Evolutionary conservation across 768 basidiomycete genomes (phyloP).

Genomic region (Collybia sp.): DNA sequence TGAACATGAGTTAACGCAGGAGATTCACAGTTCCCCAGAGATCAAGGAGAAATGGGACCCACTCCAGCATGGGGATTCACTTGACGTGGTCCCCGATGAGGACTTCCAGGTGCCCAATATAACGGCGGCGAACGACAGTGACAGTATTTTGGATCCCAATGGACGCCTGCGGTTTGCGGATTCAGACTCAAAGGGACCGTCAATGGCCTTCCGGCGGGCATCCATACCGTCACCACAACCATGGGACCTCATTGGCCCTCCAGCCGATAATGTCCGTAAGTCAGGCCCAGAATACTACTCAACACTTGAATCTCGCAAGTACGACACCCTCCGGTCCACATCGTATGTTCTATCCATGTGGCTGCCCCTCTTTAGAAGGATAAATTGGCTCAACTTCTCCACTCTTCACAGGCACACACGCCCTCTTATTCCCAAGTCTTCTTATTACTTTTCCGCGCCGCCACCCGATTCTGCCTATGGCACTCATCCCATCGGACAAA

Average conservation of each 20-base stretch:
- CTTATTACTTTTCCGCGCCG: slow-evolving; percentile 84
- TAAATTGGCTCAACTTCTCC: slow-evolving; percentile 4
- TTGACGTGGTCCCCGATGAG: not conserved
- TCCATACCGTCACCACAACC: slow-evolving; percentile 55
- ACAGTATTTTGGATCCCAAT: slow-evolving; percentile 18
- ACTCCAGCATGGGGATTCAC: not conserved
- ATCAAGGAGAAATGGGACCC: not conserved
- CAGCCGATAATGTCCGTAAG: slow-evolving; percentile 33
- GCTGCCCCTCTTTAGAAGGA: slow-evolving; percentile 4
- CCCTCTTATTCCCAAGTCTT: slow-evolving; percentile 65
- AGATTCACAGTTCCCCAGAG: too few species aligned
- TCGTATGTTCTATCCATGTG: slow-evolving; percentile 29
- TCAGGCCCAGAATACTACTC: slow-evolving; percentile 37
- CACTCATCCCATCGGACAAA: slow-evolving; percentile 74
- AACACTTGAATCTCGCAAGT: slow-evolving; percentile 36
- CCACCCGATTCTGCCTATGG: slow-evolving; percentile 76
- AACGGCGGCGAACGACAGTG: slow-evolving; percentile 15
- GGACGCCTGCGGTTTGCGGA: slow-evolving; percentile 19
- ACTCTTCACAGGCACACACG: slow-evolving; percentile 26
- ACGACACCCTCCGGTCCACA: slow-evolving; percentile 35
- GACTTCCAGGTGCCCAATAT: slow-evolving; percentile 4
- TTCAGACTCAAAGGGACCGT: slow-evolving; percentile 21
- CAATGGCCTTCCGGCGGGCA: slow-evolving; percentile 23
- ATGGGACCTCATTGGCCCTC: slow-evolving; percentile 60
- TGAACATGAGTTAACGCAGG: too few species aligned